These are phyloP conservation scores for Xerocomus potaroensis DNA, from an alignment of 768 basidiomycete species.

Conservation along the genomic window DNA sequence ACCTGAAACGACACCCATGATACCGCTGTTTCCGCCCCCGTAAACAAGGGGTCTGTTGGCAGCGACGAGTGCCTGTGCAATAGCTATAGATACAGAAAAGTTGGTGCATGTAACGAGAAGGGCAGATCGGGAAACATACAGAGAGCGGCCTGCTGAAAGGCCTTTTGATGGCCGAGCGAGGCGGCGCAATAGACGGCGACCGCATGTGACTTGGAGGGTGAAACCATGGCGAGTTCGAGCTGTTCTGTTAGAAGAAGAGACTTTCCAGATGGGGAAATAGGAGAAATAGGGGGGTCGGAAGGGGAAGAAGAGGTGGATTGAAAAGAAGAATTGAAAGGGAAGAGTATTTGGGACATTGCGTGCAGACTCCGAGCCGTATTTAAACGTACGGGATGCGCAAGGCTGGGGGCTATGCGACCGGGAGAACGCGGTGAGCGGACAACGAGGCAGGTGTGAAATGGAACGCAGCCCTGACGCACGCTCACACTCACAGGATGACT, in stretches of 20 bases:
- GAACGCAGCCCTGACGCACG: neutral
- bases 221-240: conserved; percentile 23
- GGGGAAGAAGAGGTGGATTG: neutral
- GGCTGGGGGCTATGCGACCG: conserved; percentile 14
- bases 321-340: neutral
- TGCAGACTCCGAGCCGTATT: conserved; percentile 13
- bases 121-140: conserved; percentile 48
- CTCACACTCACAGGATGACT: no score
- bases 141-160: conserved; percentile 61
- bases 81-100: conserved; percentile 42
- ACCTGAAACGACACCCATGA: conserved; percentile 82
- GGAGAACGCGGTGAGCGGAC: conserved; percentile 11
- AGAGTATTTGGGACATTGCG: conserved; percentile 11
- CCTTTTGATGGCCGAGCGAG: conserved; percentile 55
- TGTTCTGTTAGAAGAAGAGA: conserved; percentile 8
- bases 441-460: conserved; percentile 20
- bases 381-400: conserved; percentile 18
- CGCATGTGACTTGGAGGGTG: conserved; percentile 33
- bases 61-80: conserved; percentile 68
- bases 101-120: neutral
- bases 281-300: neutral
- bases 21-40: conserved; percentile 77
- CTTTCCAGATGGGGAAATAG: neutral
- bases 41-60: conserved; percentile 69
- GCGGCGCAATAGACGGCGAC: conserved; percentile 88